Evolutionary conservation across 2,329 filamentous ascomycete genomes (phyloP).

Genomic region (Coleophoma crateriformis): DNA sequence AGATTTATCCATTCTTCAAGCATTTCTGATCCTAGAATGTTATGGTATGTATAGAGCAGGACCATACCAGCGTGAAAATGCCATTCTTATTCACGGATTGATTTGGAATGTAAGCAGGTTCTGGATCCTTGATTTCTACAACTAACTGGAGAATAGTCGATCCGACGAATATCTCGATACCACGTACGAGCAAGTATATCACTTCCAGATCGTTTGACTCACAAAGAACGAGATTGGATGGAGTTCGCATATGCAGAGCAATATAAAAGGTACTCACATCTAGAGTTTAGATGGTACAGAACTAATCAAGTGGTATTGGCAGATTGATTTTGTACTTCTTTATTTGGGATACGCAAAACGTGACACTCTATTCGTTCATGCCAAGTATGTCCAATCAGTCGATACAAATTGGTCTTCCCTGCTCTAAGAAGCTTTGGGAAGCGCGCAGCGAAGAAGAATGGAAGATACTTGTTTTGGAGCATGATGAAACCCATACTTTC

Average conservation of each 20-base stretch:
- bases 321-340: neutral
- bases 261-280: neutral
- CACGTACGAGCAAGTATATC: neutral
- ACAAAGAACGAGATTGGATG: neutral
- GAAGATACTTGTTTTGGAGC: neutral
- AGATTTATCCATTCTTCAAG: neutral
- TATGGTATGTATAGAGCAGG: neutral
- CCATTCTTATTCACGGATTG: neutral
- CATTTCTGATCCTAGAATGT: neutral
- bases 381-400: neutral
- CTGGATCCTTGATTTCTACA: no score
- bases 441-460: neutral
- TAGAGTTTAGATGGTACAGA: no score
- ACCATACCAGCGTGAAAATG: neutral
- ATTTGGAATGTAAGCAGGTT: neutral
- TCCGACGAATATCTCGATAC: neutral
- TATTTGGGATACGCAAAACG: neutral
- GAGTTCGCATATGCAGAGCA: neutral
- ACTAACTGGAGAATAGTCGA: neutral
- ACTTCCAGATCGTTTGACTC: neutral
- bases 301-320: neutral
- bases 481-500: neutral
- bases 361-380: neutral
- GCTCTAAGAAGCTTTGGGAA: neutral
- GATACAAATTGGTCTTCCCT: neutral